Evolutionary conservation across 768 basidiomycete species (phyloP).

Genomic region (Dioszegia aurantiaca): DNA sequence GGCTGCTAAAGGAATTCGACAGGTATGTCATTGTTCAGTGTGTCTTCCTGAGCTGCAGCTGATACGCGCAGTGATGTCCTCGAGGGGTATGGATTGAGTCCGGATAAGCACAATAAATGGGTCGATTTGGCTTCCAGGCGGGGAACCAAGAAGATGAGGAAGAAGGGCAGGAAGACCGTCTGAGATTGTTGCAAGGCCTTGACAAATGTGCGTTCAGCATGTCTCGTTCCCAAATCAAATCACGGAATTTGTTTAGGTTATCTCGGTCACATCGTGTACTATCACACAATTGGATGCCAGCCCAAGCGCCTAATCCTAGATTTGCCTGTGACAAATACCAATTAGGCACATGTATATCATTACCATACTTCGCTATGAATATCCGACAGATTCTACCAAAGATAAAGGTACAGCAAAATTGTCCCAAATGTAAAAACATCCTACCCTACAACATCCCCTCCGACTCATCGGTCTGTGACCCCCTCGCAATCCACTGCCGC

Average conservation of each 20-base stretch:
- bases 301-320: too few relatives aligned
- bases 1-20: slow-evolving; percentile 29
- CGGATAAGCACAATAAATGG: slow-evolving; percentile 44
- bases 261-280: too few relatives aligned
- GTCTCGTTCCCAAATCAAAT: too few relatives aligned
- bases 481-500: background rate
- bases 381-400: too few relatives aligned
- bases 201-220: too few relatives aligned
- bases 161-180: slow-evolving; percentile 15
- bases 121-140: slow-evolving; percentile 30
- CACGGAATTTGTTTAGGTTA: too few relatives aligned
- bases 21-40: slow-evolving; percentile 21
- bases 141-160: slow-evolving; percentile 33
- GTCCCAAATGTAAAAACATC: background rate
- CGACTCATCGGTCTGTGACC: slow-evolving; percentile 17
- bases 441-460: slow-evolving; percentile 21
- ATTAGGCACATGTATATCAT: too few relatives aligned
- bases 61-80: slow-evolving; percentile 12
- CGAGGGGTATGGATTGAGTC: slow-evolving; percentile 23
- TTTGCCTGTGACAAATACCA: too few relatives aligned
- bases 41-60: background rate
- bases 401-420: background rate
- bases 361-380: too few relatives aligned
- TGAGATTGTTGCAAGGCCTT: background rate
- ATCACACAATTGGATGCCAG: too few relatives aligned